Conservation (phyloP, 2,329 filamentous ascomycete genomes). For the Anthostomella pinea region DNA sequence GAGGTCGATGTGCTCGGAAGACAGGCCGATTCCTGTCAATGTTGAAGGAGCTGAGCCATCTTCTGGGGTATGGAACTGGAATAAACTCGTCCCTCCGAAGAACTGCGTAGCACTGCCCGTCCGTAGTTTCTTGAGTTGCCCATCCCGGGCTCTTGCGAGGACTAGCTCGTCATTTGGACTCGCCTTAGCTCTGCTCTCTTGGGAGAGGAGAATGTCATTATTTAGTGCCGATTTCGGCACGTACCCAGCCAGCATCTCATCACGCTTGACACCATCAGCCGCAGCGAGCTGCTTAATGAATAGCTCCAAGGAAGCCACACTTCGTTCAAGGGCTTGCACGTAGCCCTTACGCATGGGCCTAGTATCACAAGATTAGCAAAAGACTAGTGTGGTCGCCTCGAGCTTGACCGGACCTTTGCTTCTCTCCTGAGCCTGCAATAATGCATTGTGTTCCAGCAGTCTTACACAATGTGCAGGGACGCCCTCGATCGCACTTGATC, state of each 20-base stretch:
- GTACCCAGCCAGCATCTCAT: slow-evolving; percentile 41
- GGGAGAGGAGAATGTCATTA: slow-evolving; percentile 13
- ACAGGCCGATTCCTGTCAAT: slow-evolving; percentile 10
- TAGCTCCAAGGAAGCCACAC: slow-evolving; percentile 43
- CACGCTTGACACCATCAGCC: slow-evolving; percentile 37
- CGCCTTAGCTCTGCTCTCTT: slow-evolving; percentile 8
- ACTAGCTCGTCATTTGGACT: slow-evolving; percentile 20
- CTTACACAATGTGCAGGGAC: slow-evolving; percentile 14
- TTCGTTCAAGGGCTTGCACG: slow-evolving; percentile 46
- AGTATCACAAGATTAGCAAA: background rate
- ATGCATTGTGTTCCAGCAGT: slow-evolving; percentile 14
- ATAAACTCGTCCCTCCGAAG: slow-evolving; percentile 47
- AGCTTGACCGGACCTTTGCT: slow-evolving; percentile 17
- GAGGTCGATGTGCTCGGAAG: slow-evolving; percentile 8
- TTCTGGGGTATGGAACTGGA: slow-evolving; percentile 37
- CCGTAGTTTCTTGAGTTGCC: slow-evolving; percentile 37
- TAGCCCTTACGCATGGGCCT: slow-evolving; percentile 45
- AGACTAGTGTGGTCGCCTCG: background rate
- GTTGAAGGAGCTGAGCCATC: slow-evolving; percentile 5
- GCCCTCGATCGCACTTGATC: slow-evolving; percentile 19
- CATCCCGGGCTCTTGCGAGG: slow-evolving; percentile 31
- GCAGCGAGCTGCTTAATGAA: slow-evolving; percentile 43
- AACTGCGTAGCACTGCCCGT: slow-evolving; percentile 43
- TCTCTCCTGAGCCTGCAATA: slow-evolving; percentile 16
- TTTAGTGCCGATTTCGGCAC: slow-evolving; percentile 17